Base-by-base conservation (phyloP, 306 rosid species). In the Vicia villosa region DNA sequence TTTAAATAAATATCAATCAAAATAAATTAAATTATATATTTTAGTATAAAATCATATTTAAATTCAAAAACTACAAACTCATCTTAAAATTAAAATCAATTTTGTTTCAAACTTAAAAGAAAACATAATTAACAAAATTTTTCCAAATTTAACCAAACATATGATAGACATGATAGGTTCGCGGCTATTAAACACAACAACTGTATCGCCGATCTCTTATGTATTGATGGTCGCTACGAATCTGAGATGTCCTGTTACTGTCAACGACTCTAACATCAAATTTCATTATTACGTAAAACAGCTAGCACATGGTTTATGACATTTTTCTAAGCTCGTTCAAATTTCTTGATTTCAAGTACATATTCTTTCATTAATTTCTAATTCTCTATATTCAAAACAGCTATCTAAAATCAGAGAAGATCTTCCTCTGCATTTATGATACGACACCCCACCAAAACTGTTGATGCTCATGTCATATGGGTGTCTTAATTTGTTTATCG, bases 261-360 rank as follows among this genome's bases (percentile, higher is more conserved):
- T 66, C 34, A 37, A 57, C 8, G 40, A 57, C 41, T 32, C 22
- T 17, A 14, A 32, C 64, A 4, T 28, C 62, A 13, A 24, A 55
- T 6, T 24, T 56, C 37, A 56, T 34, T 34, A 34, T 34, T 34
- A 34, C 38, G 38, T 1, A 34, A 7, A 34, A 34, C 19, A 22
- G 9, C 26, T 12, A 28, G 78, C 92, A 89, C 91, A 63, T 87
- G 91, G 87, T 75, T 74, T 86, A 85, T 61, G 83, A 71, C 87
- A 75, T 22, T 1, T 55, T 66, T 66, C 68, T 75, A 22, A 3
- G 45, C 13, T 42, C 13, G n/a, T 21, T 79, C 24, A 54, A 72
- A 2, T 55, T 74, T 55, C 40, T 28, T 38, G 12, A 38, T 68
- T 57, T 47, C 43, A 30, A n/a, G 38, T 58, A 30, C 56, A 58